Evolutionary conservation across 1,284 basidiomycete genomes (phyloP), one percentile per base, ranked within the genome.

Genomic region (Serendipita sp.): DNA sequence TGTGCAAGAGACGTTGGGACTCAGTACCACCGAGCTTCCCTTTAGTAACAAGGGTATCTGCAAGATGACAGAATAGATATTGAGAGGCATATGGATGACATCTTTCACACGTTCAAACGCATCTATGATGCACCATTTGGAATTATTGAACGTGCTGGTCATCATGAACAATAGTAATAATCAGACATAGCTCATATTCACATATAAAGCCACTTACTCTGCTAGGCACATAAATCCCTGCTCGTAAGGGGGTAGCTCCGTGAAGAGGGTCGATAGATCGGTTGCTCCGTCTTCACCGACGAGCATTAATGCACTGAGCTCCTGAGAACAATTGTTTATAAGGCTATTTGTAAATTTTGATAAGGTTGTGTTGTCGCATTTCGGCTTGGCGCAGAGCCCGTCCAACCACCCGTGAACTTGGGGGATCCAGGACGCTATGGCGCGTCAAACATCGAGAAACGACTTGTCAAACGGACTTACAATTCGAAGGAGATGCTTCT

Each of bases 81-180:
- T 55, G 61, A 69, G 68, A 65, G 49, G 81, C 81, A 62, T 80
- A 77, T 44, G 71, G 69, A 13, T 71, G 65, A 41, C 71, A 74
- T 70, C 78, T 81, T 62, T 65, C 66, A 35, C 61, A 65, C 41
- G 66, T 66, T 34, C 76, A 38, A 74, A 70, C 35, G 80, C 78
- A 71, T 87, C 87, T 67, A 86, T 76, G 6, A 79, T 76, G 86
- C 87, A 90, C n/a, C 87, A 69, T 0, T 80, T 82, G 68, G 89
- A 83, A 12, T 76, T 74, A 43, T 89, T 87, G 4, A 79, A 78
- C 69, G 87, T 88, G 26, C 45, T 49, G n/a, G 8, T 6, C 38
- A 38, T 38, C 38, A 12, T 38, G 5, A 12, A 38, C 12, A 38
- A 38, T 6, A 12, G 38, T 5, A 6, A 38, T 12, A 38, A 12